Percentiles rank a stretch among this genome's conserved stretches.
These are phyloP conservation scores for Chytridium lagenaria DNA, from an alignment of 371 early-diverging fungal species.

Conservation along the genomic window DNA sequence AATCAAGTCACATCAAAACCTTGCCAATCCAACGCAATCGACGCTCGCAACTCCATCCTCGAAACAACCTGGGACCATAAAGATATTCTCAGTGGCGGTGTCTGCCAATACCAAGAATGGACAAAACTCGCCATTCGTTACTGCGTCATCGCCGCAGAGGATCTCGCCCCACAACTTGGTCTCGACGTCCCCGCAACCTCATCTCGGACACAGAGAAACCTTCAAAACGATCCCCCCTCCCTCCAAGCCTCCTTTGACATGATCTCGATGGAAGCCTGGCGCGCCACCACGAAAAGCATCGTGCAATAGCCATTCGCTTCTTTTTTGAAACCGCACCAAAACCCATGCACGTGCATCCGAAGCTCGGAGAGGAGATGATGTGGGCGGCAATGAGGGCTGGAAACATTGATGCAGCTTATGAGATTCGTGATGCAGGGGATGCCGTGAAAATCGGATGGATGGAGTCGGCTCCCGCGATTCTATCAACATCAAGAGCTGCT, in stretches of 20 bases:
- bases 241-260: background rate
- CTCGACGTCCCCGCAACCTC: background rate
- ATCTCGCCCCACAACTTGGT: background rate
- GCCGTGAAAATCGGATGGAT: background rate
- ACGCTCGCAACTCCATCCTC: too few species aligned
- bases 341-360: background rate
- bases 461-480: background rate
- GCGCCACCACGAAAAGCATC: background rate
- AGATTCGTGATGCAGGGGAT: background rate
- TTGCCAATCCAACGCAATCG: too few species aligned
- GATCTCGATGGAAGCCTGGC: background rate
- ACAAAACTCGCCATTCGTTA: background rate
- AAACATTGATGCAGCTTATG: conserved; percentile 4
- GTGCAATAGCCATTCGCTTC: background rate
- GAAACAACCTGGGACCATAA: background rate
- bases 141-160: background rate
- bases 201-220: background rate
- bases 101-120: background rate
- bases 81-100: conserved; percentile 1
- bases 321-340: background rate
- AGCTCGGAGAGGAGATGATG: conserved; percentile 1
- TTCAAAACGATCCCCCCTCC: background rate
- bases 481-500: background rate
- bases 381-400: conserved; percentile 3
- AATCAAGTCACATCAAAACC: too few species aligned